Conservation (phyloP, 345 rosid species). For the Ailanthus altissimus region DNA sequence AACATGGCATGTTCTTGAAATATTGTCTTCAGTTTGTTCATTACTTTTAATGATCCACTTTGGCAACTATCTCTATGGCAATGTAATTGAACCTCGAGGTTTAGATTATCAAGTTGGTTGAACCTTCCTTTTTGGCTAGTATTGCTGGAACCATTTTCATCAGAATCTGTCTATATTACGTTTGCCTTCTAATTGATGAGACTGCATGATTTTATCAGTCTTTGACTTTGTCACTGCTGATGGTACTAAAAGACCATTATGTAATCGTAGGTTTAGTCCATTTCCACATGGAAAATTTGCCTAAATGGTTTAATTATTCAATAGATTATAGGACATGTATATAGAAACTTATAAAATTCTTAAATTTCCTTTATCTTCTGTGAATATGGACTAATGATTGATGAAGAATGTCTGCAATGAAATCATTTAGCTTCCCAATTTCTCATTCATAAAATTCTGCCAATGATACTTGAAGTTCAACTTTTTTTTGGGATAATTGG, state of each 20-base stretch:
- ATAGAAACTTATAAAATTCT: too few species aligned
- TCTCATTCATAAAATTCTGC: too few species aligned
- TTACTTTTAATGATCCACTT: conserved; percentile 2
- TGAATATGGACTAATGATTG: too few species aligned
- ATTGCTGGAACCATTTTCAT: neutral
- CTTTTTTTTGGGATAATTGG: too few species aligned
- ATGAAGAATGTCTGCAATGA: too few species aligned
- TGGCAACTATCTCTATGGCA: too few species aligned
- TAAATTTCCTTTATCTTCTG: too few species aligned
- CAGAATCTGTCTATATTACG: neutral
- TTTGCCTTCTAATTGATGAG: neutral
- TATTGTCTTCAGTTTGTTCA: neutral
- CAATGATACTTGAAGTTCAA: too few species aligned
- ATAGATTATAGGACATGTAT: neutral
- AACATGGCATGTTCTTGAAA: neutral
- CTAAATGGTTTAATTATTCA: neutral
- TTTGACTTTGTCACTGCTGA: neutral
- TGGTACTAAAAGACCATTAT: neutral
- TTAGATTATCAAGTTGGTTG: neutral
- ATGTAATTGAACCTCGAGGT: neutral
- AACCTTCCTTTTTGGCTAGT: neutral
- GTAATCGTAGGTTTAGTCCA: neutral
- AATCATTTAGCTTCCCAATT: too few species aligned
- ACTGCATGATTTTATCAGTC: neutral
- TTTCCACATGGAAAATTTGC: neutral